Evolutionary conservation across 2,329 filamentous ascomycete species (phyloP), one percentile per base, ranked within the genome.

Genomic region (Talaromyces sp.): DNA sequence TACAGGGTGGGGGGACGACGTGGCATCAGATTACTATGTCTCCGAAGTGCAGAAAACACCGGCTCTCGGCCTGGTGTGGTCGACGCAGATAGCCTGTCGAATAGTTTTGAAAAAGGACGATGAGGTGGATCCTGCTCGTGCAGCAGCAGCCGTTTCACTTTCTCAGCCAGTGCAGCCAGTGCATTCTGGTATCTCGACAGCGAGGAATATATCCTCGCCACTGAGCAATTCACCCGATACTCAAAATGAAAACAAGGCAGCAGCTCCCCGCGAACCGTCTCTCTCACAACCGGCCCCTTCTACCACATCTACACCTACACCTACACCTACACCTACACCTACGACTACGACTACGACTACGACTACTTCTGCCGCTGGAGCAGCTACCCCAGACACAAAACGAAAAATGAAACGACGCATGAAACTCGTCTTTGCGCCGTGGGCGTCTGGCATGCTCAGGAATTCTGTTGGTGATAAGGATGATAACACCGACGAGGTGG

Each of bases 401-500:
- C 49, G 38, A 38, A 49, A 13, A 27, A 55, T 29, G 32, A 83
- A 83, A 64, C 81, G 93, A 61, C 91, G 86, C 80, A 86, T 96
- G 81, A 96, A 93, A 74, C 84, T 98, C 9, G 93, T 96, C 0
- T 98, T 96, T 78, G 89, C 91, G 55, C 84, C 90, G 1, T 95
- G 96, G 83, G 84, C 84, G 4, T 75, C 78, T 2, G 82, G 81
- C 1, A 79, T 79, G 63, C 78, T 83, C 17, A 72, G 81, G 57
- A 78, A 81, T 11, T 5, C 64, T 81, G 58, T 69, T 35, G 26
- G 50, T 19, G 14, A 11, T 76, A 1, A 21, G 4, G 43, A 26
- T 10, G 24, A 38, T 13, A 60, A 50, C 26, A 27, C 26, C 35
- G 65, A 69, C 7, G 73, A 75, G 14, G 80, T 88, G 4, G 87